phyloP scores from a whole-genome alignment of 2,329 filamentous ascomycete genomes.

The Teratosphaeria destructans region DNA sequence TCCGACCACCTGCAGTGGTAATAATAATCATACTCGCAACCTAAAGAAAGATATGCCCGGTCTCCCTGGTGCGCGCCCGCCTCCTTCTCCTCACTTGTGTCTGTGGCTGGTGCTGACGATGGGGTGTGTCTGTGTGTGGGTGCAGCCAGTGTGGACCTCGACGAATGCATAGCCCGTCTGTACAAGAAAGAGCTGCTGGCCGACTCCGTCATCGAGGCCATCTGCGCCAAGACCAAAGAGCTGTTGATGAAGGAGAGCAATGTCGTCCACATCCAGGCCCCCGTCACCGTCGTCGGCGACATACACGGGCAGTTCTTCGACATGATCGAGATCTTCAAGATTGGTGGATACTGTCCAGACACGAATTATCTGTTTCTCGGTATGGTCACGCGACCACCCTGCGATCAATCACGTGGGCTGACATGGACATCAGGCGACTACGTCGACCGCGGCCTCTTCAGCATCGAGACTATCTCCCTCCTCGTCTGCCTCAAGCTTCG shows the following conservation, averaged over 20 bases:
- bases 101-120: neutral
- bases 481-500: constrained; percentile 94
- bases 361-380: constrained; percentile 97
- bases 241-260: constrained; percentile 99
- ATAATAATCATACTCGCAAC: neutral
- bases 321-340: constrained; percentile 97
- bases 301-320: constrained; percentile 99
- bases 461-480: constrained; percentile 95
- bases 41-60: constrained; percentile 33
- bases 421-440: constrained; percentile 41
- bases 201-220: constrained; percentile 95
- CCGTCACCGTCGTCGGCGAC: constrained; percentile 94
- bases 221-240: constrained; percentile 99
- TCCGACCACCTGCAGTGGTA: neutral
- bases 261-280: constrained; percentile 90
- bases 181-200: constrained; percentile 96
- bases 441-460: constrained; percentile 96
- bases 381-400: constrained; percentile 32
- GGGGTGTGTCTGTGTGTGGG: constrained; percentile 25
- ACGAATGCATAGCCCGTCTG: constrained; percentile 93
- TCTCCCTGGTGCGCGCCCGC: constrained; percentile 35
- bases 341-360: constrained; percentile 92
- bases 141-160: constrained; percentile 85
- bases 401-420: neutral
- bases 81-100: too few relatives aligned